phyloP scores from a whole-genome alignment of 805 yeast species.

The Spencermartinsiella europaea region DNA sequence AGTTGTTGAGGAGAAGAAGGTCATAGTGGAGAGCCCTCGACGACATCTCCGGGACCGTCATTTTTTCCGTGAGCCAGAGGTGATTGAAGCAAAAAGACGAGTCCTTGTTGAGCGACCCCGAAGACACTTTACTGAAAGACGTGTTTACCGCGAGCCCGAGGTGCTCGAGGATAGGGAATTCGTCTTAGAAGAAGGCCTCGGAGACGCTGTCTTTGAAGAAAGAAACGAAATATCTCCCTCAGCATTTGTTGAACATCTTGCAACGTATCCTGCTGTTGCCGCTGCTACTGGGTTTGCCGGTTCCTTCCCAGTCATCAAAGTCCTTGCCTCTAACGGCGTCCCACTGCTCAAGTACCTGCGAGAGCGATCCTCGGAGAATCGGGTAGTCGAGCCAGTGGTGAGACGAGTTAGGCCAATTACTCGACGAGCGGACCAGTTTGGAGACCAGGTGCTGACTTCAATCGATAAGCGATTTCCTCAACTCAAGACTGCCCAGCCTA shows the following conservation, averaged over 20 bases:
- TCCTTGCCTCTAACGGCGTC: slow-evolving; percentile 56
- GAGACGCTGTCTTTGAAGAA: too few species aligned
- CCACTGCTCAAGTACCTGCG: slow-evolving; percentile 46
- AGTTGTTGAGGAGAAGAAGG: neutral
- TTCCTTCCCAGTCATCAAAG: slow-evolving; percentile 52
- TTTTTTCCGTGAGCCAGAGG: too few species aligned
- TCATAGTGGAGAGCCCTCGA: neutral
- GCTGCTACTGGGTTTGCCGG: slow-evolving; percentile 55
- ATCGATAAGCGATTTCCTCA: slow-evolving; percentile 59
- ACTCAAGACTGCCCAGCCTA: slow-evolving; percentile 54
- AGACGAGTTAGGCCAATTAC: slow-evolving; percentile 42
- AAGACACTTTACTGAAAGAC: too few species aligned
- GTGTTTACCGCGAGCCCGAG: too few species aligned
- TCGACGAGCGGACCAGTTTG: slow-evolving; percentile 44
- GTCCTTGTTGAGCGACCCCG: too few species aligned
- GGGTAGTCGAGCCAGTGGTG: slow-evolving; percentile 31
- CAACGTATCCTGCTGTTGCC: slow-evolving; percentile 51
- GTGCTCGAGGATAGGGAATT: too few species aligned
- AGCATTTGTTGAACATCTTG: slow-evolving; percentile 44
- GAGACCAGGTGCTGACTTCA: slow-evolving; percentile 50
- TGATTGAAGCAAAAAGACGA: too few species aligned
- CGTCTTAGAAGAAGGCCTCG: too few species aligned
- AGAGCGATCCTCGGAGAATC: slow-evolving; percentile 24
- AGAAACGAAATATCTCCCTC: too few species aligned
- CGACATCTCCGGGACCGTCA: too few species aligned